Percentiles rank a stretch among this genome's conserved stretches.
Evolutionary conservation across 805 yeast genomes (phyloP).

Genomic region (Metschnikowia santaceciliae): DNA sequence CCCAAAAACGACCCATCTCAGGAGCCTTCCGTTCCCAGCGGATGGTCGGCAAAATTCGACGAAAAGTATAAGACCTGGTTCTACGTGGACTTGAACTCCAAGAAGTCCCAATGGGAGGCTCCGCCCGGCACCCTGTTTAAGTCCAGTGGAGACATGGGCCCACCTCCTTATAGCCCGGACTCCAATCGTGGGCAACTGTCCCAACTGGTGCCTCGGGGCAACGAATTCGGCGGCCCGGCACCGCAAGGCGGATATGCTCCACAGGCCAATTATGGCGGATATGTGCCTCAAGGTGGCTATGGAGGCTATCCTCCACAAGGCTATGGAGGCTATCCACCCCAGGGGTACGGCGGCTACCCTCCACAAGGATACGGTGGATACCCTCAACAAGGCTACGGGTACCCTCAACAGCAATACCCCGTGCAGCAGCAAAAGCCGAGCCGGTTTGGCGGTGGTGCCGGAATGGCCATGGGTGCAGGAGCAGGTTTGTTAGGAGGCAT

Average conservation of each 20-base stretch:
- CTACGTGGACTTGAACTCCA: constrained; percentile 69
- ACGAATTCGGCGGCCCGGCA: background rate
- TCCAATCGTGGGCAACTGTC: background rate
- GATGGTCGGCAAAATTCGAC: constrained; percentile 75
- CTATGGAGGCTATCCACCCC: constrained; percentile 31
- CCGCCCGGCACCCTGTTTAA: constrained; percentile 56
- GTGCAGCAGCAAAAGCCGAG: constrained; percentile 21
- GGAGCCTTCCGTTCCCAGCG: constrained; percentile 55
- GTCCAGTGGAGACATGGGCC: constrained; percentile 29
- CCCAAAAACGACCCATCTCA: constrained; percentile 22
- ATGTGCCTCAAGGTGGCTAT: constrained; percentile 14
- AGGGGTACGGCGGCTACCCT: constrained; percentile 17
- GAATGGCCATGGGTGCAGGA: constrained; percentile 45
- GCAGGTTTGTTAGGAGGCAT: constrained; percentile 63
- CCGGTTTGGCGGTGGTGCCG: constrained; percentile 35
- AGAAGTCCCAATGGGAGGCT: constrained; percentile 87
- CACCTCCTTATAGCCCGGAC: constrained; percentile 40
- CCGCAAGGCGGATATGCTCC: constrained; percentile 7
- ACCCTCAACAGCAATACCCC: constrained; percentile 17
- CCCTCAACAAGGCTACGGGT: constrained; percentile 26
- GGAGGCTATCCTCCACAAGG: constrained; percentile 19
- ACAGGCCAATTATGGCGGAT: constrained; percentile 15
- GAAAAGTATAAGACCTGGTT: constrained; percentile 70
- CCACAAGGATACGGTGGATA: constrained; percentile 22
- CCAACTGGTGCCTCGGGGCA: constrained; percentile 6